Base-by-base conservation (phyloP, 129 eudicot genomes). In the Scalesia atractyloides region DNA sequence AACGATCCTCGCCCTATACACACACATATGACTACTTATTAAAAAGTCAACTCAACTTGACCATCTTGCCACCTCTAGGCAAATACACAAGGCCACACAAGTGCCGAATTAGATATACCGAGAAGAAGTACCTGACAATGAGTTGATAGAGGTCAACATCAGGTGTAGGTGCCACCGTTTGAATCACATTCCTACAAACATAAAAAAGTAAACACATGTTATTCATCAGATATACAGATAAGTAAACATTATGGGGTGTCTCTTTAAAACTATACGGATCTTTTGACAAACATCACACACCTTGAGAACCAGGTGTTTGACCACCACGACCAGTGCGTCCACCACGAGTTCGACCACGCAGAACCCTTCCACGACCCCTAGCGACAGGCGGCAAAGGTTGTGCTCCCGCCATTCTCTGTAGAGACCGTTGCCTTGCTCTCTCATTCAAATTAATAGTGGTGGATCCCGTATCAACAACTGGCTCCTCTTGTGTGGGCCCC, bases 291-390 rank as follows among this genome's bases (percentile, higher is more conserved):
- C 13, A 66, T 39, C 1, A 70, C 39, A 59, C 71, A 77, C 88
- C 70, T 78, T 90, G 85, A 22, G 80, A 79, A 37, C 86, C 87
- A 33, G 90, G 82, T 11, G 82, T 39, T 65, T 63, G 88, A 41
- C 94, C 88, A 48, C 94, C 88, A 41, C 94, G 87, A 4, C 73
- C 78, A 56, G 86, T 76, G 61, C 90, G 87, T 15, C 80, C 88
- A 58, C 82, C 83, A n/a, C 95, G 87, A 60, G 83, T 82, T 19
- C 97, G 91, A 7, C 92, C 96, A 7, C 96, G 88, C 16, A 37
- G 39, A 14, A 22, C 64, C 72, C 92, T 79, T 36, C 84, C 94
- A 10, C 96, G 96, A 12, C 85, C 98, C 77, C 98, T 89, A n/a
- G 73, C 15, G 9, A 73, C 68, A 6, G 85, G 34, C 30, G 89